Evolutionary conservation across 2,329 filamentous ascomycete species (phyloP).

Genomic region (Chaetomium olivaceum): DNA sequence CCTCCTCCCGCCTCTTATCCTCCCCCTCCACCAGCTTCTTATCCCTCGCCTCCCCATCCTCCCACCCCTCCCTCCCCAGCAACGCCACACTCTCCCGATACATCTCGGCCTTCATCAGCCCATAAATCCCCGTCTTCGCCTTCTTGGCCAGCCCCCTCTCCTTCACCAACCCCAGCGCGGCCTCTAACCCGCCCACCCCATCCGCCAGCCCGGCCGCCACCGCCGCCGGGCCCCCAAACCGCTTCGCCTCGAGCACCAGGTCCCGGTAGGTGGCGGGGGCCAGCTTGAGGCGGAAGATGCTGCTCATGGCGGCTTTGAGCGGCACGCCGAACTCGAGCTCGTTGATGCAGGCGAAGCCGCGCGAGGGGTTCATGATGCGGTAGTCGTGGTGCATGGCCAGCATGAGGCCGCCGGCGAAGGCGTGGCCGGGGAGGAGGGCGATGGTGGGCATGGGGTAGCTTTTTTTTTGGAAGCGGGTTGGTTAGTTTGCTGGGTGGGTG

Average conservation of each 20-base stretch:
- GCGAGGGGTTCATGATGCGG: constrained; percentile 68
- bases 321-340: constrained; percentile 78
- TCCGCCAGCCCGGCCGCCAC: constrained; percentile 69
- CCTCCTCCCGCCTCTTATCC: constrained; percentile 46
- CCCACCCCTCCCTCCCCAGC: constrained; percentile 54
- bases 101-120: constrained; percentile 73
- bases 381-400: constrained; percentile 81
- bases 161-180: constrained; percentile 60
- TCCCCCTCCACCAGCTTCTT: constrained; percentile 44
- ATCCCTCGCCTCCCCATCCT: constrained; percentile 52
- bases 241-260: constrained; percentile 71
- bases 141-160: constrained; percentile 62
- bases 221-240: constrained; percentile 65
- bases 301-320: constrained; percentile 72
- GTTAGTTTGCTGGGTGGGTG: background rate
- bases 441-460: constrained; percentile 77
- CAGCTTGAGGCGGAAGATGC: constrained; percentile 72
- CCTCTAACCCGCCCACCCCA: constrained; percentile 63
- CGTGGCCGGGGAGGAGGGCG: constrained; percentile 76
- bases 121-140: constrained; percentile 66
- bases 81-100: constrained; percentile 64
- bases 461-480: background rate
- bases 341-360: constrained; percentile 78
- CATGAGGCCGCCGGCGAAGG: constrained; percentile 82
- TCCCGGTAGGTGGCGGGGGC: constrained; percentile 57